Conservation (phyloP, 78 protist species). For the Protostelium mycophagum region DNA sequence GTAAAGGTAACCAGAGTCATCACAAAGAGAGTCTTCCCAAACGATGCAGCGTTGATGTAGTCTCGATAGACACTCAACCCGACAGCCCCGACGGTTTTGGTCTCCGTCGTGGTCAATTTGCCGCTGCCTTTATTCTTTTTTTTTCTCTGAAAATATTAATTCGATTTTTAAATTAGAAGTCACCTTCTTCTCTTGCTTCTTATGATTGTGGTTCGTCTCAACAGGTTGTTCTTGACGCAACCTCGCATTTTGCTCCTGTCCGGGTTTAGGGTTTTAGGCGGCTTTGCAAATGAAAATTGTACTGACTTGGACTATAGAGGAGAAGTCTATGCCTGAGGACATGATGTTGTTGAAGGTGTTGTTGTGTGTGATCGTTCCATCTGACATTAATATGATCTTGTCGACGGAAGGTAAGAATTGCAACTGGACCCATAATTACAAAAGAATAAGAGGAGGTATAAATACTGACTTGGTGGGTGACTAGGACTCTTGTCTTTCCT, state of each 20-base stretch:
- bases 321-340: slow-evolving; percentile 11
- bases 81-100: background rate
- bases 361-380: slow-evolving; percentile 66
- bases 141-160: background rate
- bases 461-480: slow-evolving; percentile 68
- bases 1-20: background rate
- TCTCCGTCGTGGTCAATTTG: background rate
- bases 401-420: slow-evolving; percentile 57
- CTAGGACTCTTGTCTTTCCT: slow-evolving; percentile 73
- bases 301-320: background rate
- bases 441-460: slow-evolving; percentile 10
- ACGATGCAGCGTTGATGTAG: background rate
- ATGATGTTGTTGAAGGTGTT: slow-evolving; percentile 54
- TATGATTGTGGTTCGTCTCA: background rate
- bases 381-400: slow-evolving; percentile 46
- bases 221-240: background rate
- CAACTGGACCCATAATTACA: slow-evolving; percentile 22
- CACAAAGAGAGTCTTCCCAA: background rate
- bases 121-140: background rate
- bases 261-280: background rate
- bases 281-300: no score
- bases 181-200: background rate
- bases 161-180: background rate
- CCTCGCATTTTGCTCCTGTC: background rate
- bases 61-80: background rate